These are phyloP conservation scores for Pestalotiopsis sp. DNA, from an alignment of 2,329 filamentous ascomycete species.

Conservation along the genomic window DNA sequence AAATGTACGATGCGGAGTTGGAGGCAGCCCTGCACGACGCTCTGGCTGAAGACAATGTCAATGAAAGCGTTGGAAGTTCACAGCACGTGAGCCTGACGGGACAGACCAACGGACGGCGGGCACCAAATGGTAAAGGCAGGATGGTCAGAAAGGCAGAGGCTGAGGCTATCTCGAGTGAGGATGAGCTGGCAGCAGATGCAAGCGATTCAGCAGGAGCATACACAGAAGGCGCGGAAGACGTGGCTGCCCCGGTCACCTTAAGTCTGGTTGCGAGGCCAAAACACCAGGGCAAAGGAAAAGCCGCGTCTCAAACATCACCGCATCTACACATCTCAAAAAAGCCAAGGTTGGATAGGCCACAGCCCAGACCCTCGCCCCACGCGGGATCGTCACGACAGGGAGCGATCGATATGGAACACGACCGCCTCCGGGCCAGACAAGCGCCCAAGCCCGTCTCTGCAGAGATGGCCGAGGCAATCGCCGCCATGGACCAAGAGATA, in stretches of 20 bases:
- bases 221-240: background rate
- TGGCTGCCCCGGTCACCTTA: background rate
- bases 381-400: background rate
- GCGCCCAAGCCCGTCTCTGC: background rate
- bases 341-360: background rate
- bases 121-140: background rate
- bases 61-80: background rate
- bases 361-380: background rate
- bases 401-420: background rate
- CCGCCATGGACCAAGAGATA: constrained; percentile 1
- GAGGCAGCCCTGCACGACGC: background rate
- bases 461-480: background rate
- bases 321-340: background rate
- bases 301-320: background rate
- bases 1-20: background rate
- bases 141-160: background rate
- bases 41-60: background rate
- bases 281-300: background rate
- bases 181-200: background rate
- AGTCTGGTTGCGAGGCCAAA: background rate
- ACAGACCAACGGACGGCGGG: background rate
- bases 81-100: background rate
- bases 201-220: background rate
- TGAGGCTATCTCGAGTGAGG: background rate
- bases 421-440: background rate